phyloP scores from a whole-genome alignment of 306 rosid genomes.

The Geum urbanum region DNA sequence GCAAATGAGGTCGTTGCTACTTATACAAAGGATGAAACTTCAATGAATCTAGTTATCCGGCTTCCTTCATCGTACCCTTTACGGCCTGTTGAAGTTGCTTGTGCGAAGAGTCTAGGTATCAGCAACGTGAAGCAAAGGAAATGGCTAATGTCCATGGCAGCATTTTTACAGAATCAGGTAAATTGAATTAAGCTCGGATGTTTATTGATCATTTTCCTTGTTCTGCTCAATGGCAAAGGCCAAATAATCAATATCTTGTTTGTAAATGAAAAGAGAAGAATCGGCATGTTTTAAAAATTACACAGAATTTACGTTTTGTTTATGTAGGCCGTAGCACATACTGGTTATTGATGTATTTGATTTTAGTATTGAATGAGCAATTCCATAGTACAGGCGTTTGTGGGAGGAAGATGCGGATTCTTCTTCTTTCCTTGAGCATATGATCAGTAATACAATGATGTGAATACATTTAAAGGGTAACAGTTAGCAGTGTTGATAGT shows the following conservation, averaged over 20 bases:
- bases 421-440: background rate
- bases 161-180: slow-evolving; percentile 93
- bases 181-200: slow-evolving; percentile 12
- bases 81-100: slow-evolving; percentile 85
- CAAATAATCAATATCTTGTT: background rate
- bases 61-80: slow-evolving; percentile 92
- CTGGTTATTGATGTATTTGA: background rate
- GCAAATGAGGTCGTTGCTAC: slow-evolving; percentile 97
- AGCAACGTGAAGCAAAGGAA: slow-evolving; percentile 88
- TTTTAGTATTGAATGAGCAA: background rate
- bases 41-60: slow-evolving; percentile 90
- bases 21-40: slow-evolving; percentile 93
- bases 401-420: background rate
- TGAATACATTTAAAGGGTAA: slow-evolving; percentile 5
- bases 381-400: background rate
- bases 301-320: too few relatives aligned
- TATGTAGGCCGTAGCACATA: background rate
- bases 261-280: too few relatives aligned
- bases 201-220: background rate
- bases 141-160: slow-evolving; percentile 93
- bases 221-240: background rate
- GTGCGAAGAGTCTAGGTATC: slow-evolving; percentile 84
- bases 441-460: background rate
- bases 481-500: slow-evolving; percentile 2
- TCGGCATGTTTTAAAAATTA: too few relatives aligned